A percentile compares a stretch with the other conserved stretches of the same genome.
phyloP scores from a whole-genome alignment of 164 flowering plant species.

The Piper betle region DNA sequence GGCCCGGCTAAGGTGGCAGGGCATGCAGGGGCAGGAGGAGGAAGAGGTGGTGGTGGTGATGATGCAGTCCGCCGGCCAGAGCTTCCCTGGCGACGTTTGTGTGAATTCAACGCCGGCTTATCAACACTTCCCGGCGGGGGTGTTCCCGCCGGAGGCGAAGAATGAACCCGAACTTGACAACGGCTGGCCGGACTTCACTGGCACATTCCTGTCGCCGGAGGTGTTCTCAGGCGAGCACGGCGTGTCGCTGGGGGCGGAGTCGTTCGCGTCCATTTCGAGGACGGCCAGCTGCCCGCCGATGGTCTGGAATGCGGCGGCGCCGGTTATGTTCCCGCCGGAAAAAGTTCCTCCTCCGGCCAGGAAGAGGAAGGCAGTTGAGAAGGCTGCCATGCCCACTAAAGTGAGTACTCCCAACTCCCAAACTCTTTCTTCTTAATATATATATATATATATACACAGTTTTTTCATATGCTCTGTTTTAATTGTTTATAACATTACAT shows the following conservation, averaged over 20 bases:
- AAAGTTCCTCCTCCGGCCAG: no score
- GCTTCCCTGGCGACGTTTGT: constrained; percentile 11
- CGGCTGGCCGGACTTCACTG: constrained; percentile 38
- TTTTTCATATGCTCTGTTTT: neutral
- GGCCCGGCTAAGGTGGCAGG: constrained; percentile 44
- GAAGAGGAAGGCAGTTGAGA: constrained; percentile 18
- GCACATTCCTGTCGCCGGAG: constrained; percentile 5
- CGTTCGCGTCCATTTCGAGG: constrained; percentile 20
- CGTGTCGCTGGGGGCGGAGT: neutral
- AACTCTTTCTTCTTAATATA: no score
- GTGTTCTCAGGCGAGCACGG: constrained; percentile 12
- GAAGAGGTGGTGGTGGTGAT: constrained; percentile 5
- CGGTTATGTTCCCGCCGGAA: constrained; percentile 9
- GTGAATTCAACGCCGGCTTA: neutral
- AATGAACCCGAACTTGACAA: constrained; percentile 21
- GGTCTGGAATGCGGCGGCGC: constrained; percentile 5
- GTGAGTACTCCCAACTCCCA: no score
- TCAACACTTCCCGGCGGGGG: no score
- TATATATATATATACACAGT: neutral
- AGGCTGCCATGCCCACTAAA: neutral
- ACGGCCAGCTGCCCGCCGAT: constrained; percentile 32
- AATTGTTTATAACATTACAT: neutral
- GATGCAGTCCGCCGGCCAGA: constrained; percentile 15
- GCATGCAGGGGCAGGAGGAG: constrained; percentile 4
- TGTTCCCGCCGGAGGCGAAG: no score